These are phyloP conservation scores for Pichia sp. DNA, from an alignment of 1,139 yeast genomes.

Conservation along the genomic window DNA sequence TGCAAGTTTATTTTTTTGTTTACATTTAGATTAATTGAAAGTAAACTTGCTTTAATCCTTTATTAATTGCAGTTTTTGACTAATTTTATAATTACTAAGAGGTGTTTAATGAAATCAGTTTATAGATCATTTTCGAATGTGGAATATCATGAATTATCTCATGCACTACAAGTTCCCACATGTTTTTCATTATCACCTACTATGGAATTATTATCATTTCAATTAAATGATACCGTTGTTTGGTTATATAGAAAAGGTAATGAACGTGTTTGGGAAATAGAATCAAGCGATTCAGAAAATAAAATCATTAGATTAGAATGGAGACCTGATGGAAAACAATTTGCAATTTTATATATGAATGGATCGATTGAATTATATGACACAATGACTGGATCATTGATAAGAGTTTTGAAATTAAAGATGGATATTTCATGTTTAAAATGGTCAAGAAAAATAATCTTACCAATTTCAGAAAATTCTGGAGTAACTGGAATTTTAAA, in stretches of 20 bases:
- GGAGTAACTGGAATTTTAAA: conserved; percentile 15
- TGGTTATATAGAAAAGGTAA: conserved; percentile 39
- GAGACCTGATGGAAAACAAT: conserved; percentile 29
- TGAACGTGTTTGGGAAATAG: conserved; percentile 47
- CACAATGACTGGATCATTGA: conserved; percentile 24
- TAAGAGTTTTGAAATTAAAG: conserved; percentile 17
- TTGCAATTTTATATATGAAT: conserved; percentile 21
- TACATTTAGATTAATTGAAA: neutral
- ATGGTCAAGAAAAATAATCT: conserved; percentile 17
- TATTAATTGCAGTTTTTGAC: too few relatives aligned
- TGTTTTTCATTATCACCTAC: conserved; percentile 47
- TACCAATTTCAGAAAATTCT: neutral
- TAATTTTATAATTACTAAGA: too few relatives aligned
- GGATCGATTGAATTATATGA: conserved; percentile 26
- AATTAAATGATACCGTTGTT: conserved; percentile 29
- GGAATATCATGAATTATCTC: conserved; percentile 18
- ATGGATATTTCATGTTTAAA: conserved; percentile 15
- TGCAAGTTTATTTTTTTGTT: neutral
- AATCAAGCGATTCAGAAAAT: conserved; percentile 12
- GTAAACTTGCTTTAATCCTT: too few relatives aligned
- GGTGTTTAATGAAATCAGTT: neutral
- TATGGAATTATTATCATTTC: conserved; percentile 44
- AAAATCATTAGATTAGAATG: conserved; percentile 15
- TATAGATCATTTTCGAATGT: neutral
- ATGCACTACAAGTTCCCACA: conserved; percentile 18